These are phyloP conservation scores for Pichia sp. DNA, from an alignment of 1,139 yeast genomes.

Conservation along the genomic window DNA sequence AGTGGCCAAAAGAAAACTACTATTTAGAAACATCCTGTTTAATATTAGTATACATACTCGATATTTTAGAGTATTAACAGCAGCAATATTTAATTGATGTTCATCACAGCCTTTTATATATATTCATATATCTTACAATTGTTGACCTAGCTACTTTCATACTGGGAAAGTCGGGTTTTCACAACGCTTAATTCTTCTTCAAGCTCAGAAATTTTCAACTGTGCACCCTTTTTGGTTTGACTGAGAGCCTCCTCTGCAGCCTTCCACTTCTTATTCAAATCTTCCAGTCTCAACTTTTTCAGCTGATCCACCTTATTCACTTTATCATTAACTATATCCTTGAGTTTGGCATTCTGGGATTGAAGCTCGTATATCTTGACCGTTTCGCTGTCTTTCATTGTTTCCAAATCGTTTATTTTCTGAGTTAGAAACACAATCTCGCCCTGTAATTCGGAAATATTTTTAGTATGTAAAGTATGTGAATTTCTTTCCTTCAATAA, in stretches of 20 bases:
- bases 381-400: constrained; percentile 23
- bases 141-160: neutral
- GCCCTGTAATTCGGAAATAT: constrained; percentile 3
- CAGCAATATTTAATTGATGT: neutral
- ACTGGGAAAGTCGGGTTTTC: constrained; percentile 10
- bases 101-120: neutral
- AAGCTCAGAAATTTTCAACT: constrained; percentile 47
- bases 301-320: constrained; percentile 24
- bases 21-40: neutral
- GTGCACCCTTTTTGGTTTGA: constrained; percentile 54
- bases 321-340: constrained; percentile 11
- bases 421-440: constrained; percentile 8
- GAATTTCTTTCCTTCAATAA: neutral
- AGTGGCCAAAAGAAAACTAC: neutral
- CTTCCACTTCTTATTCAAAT: constrained; percentile 61
- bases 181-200: constrained; percentile 48
- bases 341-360: constrained; percentile 14
- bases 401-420: constrained; percentile 21
- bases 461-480: neutral
- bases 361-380: constrained; percentile 16
- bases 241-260: constrained; percentile 67
- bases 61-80: neutral
- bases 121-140: neutral
- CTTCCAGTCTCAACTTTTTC: constrained; percentile 49
- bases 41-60: neutral